These are phyloP conservation scores for Colletotrichum musicola DNA, from an alignment of 2,329 filamentous ascomycete species.

Conservation along the genomic window DNA sequence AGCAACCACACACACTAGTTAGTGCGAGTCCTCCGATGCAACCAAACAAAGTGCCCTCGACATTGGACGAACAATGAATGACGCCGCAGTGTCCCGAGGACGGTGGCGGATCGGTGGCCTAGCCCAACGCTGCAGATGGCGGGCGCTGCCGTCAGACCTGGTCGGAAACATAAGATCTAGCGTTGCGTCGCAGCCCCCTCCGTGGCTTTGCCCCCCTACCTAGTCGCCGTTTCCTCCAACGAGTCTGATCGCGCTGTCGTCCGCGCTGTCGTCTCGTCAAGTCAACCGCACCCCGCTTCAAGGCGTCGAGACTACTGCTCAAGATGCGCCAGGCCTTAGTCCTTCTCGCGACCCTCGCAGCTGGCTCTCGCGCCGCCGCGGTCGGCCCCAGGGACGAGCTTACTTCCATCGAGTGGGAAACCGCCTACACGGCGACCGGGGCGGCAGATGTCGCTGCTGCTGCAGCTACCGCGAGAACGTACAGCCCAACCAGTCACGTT, in stretches of 20 bases:
- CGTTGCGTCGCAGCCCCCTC: neutral
- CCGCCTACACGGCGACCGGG: conserved; percentile 64
- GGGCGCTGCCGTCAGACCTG: neutral
- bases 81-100: neutral
- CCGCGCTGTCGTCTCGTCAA: neutral
- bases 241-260: neutral
- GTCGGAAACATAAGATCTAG: neutral
- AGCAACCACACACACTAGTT: neutral
- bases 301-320: neutral
- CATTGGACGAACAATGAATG: neutral
- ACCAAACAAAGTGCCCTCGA: neutral
- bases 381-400: conserved; percentile 20
- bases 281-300: neutral
- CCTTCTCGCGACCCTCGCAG: conserved; percentile 43
- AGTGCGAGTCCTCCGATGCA: neutral
- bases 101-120: neutral
- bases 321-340: conserved; percentile 17
- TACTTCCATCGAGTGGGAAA: conserved; percentile 49
- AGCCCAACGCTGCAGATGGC: neutral
- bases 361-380: conserved; percentile 44
- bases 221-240: neutral
- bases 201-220: neutral
- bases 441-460: conserved; percentile 65
- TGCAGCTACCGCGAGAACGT: conserved; percentile 70
- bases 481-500: conserved; percentile 72